Evolutionary conservation across 176 grass and related monocot species (phyloP).

Genomic region (Oryza officinalis): DNA sequence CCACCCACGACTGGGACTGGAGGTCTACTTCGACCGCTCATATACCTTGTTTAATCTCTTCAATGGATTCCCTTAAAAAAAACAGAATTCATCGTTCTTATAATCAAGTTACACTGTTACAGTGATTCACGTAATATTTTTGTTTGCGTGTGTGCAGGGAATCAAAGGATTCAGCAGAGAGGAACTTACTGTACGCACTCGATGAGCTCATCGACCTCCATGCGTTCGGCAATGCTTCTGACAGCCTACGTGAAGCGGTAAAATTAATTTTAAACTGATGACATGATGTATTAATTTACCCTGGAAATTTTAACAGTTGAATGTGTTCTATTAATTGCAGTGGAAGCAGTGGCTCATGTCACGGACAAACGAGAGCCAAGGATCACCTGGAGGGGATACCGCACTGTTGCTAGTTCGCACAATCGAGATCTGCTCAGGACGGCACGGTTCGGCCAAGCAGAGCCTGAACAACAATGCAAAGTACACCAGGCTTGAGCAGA

Average conservation of each 20-base stretch:
- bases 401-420: constrained; percentile 43
- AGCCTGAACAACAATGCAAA: not conserved
- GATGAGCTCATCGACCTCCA: not conserved
- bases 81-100: too few relatives aligned
- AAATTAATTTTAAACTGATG: too few relatives aligned
- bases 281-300: too few relatives aligned
- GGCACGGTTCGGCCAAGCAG: not conserved
- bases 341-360: constrained; percentile 58
- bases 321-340: constrained; percentile 13
- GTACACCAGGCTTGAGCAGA: constrained; percentile 11
- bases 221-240: not conserved
- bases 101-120: too few relatives aligned
- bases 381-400: not conserved
- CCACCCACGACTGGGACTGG: not conserved
- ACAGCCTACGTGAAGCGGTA: constrained; percentile 19
- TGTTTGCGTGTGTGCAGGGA: not conserved
- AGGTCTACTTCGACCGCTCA: not conserved
- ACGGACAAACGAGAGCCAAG: not conserved
- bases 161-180: not conserved
- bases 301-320: not conserved
- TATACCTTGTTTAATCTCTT: too few relatives aligned
- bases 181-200: not conserved
- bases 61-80: not conserved
- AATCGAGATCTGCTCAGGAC: constrained; percentile 47
- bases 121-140: not conserved